Base-by-base conservation (phyloP, 2,329 filamentous ascomycete species). In the Leptographium lundbergii region DNA sequence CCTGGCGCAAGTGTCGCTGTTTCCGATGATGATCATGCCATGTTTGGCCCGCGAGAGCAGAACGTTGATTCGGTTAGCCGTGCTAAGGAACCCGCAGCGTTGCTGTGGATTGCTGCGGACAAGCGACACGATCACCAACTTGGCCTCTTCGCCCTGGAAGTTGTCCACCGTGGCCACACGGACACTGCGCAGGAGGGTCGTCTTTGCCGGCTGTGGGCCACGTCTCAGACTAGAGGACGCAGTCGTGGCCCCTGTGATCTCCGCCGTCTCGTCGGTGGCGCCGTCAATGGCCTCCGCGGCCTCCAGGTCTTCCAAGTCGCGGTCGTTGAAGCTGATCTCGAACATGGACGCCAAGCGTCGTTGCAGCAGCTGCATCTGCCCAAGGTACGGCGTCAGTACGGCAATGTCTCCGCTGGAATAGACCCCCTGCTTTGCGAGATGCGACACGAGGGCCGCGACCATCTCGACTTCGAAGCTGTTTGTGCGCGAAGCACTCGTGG, bases 91-190 rank as follows among this genome's bases (percentile, higher is more conserved):
- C 0, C 87, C 88, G 22, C 79, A 78, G 6, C 77, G 79, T 10
- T 70, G 72, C 9, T 77, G 65, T 0, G 68, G 61, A 63, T 91
- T 91, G 70, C 86, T 88, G 48, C 88, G 79, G 0, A 89, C 86
- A 0, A 91, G 72, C 0, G 84, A 88, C 0, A 91, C 73, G 3
- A 91, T 73, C 0, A 91, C 75, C 10, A 91, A 73, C 57, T 88
- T 85, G 1, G 82, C 84, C 65, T 91, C 87, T 66, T 91, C 87
- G 0, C 87, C 88, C 64, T 91, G 86, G 59, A 89, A 91, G 63
- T 90, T 91, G 67, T 89, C 72, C 4, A 39, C 50, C n/a, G 50
- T 58, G 24, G 57, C 50, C 48, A 54, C 50, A 7, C 51, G 54
- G 24, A 56, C 14, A 19, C 51, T 58, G 19, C 25, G 36, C 0